Evolutionary conservation across 352 stramenopile genomes (phyloP).

Genomic region (Phytopythium litorale): DNA sequence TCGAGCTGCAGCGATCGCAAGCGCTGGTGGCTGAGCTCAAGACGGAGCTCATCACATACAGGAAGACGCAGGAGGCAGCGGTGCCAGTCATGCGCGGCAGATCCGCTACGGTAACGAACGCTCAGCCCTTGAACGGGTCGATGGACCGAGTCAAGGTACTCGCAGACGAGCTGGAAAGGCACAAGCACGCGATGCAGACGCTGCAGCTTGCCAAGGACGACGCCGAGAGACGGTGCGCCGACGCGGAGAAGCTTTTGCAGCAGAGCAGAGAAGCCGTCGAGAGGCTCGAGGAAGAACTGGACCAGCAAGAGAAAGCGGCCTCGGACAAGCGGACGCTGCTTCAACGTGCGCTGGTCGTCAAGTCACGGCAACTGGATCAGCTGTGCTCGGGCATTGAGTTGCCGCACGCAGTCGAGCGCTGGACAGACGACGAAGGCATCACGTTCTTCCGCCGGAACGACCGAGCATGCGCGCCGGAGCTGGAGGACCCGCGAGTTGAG

Average conservation of each 20-base stretch:
- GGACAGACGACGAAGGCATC: constrained; percentile 47
- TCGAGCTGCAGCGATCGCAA: constrained; percentile 22
- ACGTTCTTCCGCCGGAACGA: constrained; percentile 43
- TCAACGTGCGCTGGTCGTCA: constrained; percentile 43
- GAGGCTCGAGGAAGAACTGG: constrained; percentile 41
- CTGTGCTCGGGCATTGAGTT: constrained; percentile 49
- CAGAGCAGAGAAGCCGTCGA: constrained; percentile 24
- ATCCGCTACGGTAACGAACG: background rate
- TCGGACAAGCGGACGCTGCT: constrained; percentile 35
- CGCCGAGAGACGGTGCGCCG: constrained; percentile 1
- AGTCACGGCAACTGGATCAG: constrained; percentile 48
- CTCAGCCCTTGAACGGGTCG: background rate
- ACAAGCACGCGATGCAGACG: background rate
- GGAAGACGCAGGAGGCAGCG: background rate
- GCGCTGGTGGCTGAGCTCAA: constrained; percentile 19
- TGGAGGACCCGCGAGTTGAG: constrained; percentile 57
- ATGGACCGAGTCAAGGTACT: background rate
- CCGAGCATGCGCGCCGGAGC: constrained; percentile 20
- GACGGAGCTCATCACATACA: constrained; percentile 11
- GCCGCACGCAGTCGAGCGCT: constrained; percentile 30
- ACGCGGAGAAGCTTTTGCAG: constrained; percentile 31
- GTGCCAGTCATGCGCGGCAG: background rate
- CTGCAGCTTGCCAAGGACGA: constrained; percentile 21
- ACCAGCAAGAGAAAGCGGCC: constrained; percentile 40
- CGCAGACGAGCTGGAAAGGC: background rate